Conservation (phyloP, 163 green algal species). For the Coccomyxa subellipsoidea region DNA sequence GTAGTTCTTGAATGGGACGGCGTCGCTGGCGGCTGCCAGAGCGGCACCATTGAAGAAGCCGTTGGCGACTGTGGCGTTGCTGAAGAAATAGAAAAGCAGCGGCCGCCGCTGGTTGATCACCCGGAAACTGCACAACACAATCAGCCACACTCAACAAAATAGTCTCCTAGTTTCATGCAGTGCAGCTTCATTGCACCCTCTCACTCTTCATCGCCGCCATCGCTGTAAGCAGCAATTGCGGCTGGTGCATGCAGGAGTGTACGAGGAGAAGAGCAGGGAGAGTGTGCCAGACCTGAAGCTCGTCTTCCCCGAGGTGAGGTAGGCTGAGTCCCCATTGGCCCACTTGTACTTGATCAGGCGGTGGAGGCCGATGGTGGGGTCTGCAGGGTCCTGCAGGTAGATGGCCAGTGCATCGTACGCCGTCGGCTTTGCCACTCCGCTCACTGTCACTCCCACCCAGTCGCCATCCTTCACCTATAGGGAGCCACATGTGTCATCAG, state of each 20-base stretch:
- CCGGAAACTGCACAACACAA: not conserved
- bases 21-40: not conserved
- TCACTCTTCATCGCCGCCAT: too few relatives aligned
- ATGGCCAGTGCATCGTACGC: not conserved
- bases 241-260: not conserved
- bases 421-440: not conserved
- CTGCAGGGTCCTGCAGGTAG: not conserved
- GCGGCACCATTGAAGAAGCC: not conserved
- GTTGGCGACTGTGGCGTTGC: not conserved
- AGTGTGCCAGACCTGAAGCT: not conserved
- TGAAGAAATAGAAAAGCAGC: conserved; percentile 1
- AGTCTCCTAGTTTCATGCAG: not conserved
- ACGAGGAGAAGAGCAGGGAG: not conserved
- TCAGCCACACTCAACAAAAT: not conserved
- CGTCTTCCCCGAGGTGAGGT: not conserved
- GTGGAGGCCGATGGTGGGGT: not conserved
- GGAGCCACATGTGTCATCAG: not conserved
- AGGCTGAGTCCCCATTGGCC: not conserved
- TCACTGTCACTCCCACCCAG: not conserved
- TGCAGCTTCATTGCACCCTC: not conserved
- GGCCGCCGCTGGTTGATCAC: conserved; percentile 5
- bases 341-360: not conserved
- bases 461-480: not conserved
- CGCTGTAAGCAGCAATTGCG: not conserved
- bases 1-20: conserved; percentile 1